These are phyloP conservation scores for Diaporthe capsici DNA, from an alignment of 2,329 filamentous ascomycete genomes.

Conservation along the genomic window DNA sequence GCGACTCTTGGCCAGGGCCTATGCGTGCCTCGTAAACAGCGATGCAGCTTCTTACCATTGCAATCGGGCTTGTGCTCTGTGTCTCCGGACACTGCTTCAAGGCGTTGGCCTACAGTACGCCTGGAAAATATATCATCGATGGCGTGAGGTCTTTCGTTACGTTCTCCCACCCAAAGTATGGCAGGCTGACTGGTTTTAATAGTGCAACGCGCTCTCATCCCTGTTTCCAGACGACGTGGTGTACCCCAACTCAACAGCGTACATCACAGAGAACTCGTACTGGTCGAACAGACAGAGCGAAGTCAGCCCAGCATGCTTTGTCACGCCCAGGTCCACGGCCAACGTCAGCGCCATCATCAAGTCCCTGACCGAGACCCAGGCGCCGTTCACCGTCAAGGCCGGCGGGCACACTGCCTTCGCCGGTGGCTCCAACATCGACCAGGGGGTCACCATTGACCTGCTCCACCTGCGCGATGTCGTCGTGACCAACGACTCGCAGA, in stretches of 20 bases:
- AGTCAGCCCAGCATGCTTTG: slow-evolving; percentile 25
- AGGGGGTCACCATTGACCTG: slow-evolving; percentile 31
- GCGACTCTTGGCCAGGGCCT: neutral
- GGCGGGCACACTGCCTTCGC: slow-evolving; percentile 29
- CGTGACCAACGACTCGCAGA: slow-evolving; percentile 53
- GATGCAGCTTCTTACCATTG: neutral
- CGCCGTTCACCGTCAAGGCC: slow-evolving; percentile 40
- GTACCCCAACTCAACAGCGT: slow-evolving; percentile 45
- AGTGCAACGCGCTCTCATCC: slow-evolving; percentile 36
- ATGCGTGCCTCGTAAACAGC: neutral
- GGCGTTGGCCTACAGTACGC: neutral
- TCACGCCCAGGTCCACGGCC: slow-evolving; percentile 11
- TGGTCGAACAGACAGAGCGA: slow-evolving; percentile 51
- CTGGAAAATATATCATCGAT: neutral
- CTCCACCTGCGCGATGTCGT: neutral
- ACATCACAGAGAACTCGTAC: slow-evolving; percentile 47
- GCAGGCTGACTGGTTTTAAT: neutral
- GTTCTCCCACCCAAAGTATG: neutral
- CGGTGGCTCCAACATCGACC: slow-evolving; percentile 23
- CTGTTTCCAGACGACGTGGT: slow-evolving; percentile 44
- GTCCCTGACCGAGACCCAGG: neutral
- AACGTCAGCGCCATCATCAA: slow-evolving; percentile 13
- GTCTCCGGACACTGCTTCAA: neutral
- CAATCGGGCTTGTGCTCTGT: neutral
- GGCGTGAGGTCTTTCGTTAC: neutral